Base-by-base conservation (phyloP, 768 basidiomycete species). In the Pulveroboletus sp. region DNA sequence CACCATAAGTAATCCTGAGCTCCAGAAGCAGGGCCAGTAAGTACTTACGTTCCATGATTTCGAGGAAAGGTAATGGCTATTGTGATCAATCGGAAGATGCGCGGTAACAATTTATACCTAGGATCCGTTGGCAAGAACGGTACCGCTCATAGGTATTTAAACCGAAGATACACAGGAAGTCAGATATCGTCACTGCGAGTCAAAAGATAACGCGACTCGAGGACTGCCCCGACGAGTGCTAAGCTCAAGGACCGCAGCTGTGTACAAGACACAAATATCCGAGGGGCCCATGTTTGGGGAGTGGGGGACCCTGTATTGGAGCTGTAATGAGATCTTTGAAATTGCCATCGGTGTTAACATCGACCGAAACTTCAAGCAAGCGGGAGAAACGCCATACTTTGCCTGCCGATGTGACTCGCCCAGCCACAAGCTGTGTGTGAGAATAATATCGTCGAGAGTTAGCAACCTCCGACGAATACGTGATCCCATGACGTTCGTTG, bases 361-460 rank as follows among this genome's bases (percentile, higher is more conserved):
- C 57, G 27, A 49, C 53, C 64, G 58, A 40, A 18, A 50, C 43
- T 55, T 60, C 48, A 36, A 60, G 48, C 13, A 43, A 47, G 41
- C 27, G 48, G 32, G 36, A 18, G 49, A 65, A 60, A 57, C 61
- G 63, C 62, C 63, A 42, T 57, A 63, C 43, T 60, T 58, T 50
- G n/a, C 36, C n/a, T 35, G 50, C 63, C 62, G 63, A 63, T 44
- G 32, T 62, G 62, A 65, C 63, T 62, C 63, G 15, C 51, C 44
- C 40, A 39, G 52, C 53, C 60, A 33, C 43, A 65, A 57, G 63
- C 63, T 63, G 63, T 63, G 62, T 63, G 62, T 65, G 62, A 53
- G 62, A 63, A 62, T 46, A 41, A 43, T 11, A 46, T 48, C 50
- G 3, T 54, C 47, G 43, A 40, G 46, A 14, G 35, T 35, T 28